Percentiles rank a stretch among this genome's conserved stretches.
phyloP scores from a whole-genome alignment of 2,329 filamentous ascomycete species.

The Zymoseptoria passerinii region DNA sequence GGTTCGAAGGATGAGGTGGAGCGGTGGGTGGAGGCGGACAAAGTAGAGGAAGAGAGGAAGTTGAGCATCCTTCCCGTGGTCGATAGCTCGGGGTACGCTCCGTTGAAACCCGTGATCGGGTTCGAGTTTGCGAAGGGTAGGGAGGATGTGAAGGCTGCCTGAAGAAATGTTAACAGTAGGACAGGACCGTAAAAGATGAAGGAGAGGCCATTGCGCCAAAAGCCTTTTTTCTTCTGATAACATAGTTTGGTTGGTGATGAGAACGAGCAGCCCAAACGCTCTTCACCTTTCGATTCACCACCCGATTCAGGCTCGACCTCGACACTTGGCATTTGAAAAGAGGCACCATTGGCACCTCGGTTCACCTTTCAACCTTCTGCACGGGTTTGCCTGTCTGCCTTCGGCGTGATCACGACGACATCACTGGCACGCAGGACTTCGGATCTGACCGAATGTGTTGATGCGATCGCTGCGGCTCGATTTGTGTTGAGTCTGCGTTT shows the following conservation, averaged over 20 bases:
- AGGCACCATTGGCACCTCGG: no score
- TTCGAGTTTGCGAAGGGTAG: constrained; percentile 18
- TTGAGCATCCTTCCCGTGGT: constrained; percentile 22
- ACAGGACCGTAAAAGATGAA: no score
- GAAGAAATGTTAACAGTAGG: neutral
- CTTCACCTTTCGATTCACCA: no score
- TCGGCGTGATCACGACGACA: neutral
- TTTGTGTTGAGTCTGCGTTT: no score
- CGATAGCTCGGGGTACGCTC: constrained; percentile 23
- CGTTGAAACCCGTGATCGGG: constrained; percentile 18
- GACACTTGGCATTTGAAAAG: no score
- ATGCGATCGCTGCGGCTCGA: neutral
- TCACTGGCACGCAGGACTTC: neutral
- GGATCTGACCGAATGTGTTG: neutral
- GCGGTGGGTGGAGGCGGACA: constrained; percentile 22
- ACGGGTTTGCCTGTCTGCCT: neutral
- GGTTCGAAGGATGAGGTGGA: constrained; percentile 26
- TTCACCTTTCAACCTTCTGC: no score
- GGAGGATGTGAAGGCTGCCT: neutral
- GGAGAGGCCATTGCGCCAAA: no score
- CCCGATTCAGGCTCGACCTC: no score
- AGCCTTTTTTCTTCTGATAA: no score
- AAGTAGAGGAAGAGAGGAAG: constrained; percentile 25
- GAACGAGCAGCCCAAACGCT: no score
- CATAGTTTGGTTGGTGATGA: no score